These are phyloP conservation scores for Lepidium aucheri DNA, from an alignment of 345 rosid genomes.

Conservation along the genomic window DNA sequence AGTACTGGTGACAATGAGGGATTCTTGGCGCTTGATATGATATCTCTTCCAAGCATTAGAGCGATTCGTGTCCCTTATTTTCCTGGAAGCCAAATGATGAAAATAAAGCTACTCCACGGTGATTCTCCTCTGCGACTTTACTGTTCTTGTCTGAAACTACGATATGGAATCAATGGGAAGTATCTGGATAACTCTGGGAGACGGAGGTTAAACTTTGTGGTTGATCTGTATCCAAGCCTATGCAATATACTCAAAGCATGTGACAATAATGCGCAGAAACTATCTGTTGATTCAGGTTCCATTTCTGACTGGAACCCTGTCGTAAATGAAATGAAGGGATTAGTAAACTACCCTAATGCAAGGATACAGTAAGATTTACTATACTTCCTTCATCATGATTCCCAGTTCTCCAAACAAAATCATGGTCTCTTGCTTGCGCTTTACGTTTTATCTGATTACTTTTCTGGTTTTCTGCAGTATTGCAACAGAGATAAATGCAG, in stretches of 20 bases:
- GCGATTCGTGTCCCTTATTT: slow-evolving; percentile 42
- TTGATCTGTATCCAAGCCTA: slow-evolving; percentile 44
- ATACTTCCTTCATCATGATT: not conserved
- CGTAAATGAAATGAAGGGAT: slow-evolving; percentile 32
- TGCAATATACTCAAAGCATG: slow-evolving; percentile 57
- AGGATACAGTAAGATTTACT: slow-evolving; percentile 64
- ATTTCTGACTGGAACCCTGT: slow-evolving; percentile 60
- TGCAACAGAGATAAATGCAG: slow-evolving; percentile 37
- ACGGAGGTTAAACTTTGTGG: slow-evolving; percentile 59
- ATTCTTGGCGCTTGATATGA: slow-evolving; percentile 44
- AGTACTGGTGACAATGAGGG: slow-evolving; percentile 35
- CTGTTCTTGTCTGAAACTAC: slow-evolving; percentile 43
- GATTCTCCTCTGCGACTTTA: slow-evolving; percentile 45
- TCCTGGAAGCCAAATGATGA: slow-evolving; percentile 43
- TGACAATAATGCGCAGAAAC: slow-evolving; percentile 38
- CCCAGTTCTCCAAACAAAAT: not conserved
- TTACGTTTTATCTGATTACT: slow-evolving; percentile 4
- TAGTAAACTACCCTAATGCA: slow-evolving; percentile 35
- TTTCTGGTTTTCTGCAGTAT: slow-evolving; percentile 38
- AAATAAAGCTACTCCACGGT: slow-evolving; percentile 38
- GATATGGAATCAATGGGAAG: slow-evolving; percentile 52
- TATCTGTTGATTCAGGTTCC: slow-evolving; percentile 43
- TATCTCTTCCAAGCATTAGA: slow-evolving; percentile 40
- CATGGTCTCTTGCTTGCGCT: not conserved
- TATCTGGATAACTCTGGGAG: slow-evolving; percentile 49